phyloP scores from a whole-genome alignment of 441 rosid species.

The Euphorbia schlechtendalii region DNA sequence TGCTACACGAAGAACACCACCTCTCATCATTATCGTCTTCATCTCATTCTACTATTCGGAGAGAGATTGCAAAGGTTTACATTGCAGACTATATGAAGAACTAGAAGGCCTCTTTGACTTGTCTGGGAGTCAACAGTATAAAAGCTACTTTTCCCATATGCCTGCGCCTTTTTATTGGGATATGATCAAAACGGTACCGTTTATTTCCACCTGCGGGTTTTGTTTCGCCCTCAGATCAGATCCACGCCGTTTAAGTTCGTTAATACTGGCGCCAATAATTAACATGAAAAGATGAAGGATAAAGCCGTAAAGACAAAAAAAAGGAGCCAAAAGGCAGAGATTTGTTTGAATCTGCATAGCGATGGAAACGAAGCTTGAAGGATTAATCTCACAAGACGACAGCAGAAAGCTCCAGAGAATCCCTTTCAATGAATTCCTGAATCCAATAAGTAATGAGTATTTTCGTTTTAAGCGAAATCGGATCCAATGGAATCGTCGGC shows the following conservation, averaged over 20 bases:
- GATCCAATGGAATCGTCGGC: neutral
- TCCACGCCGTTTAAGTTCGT: neutral
- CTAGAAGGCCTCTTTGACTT: neutral
- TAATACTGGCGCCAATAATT: constrained; percentile 13
- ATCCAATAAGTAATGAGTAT: too few species aligned
- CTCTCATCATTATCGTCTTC: constrained; percentile 10
- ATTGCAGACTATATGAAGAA: neutral
- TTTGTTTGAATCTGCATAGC: constrained; percentile 4
- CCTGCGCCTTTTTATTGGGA: too few species aligned
- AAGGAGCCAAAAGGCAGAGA: too few species aligned
- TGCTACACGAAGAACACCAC: constrained; percentile 4
- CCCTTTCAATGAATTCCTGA: neutral
- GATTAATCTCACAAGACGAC: constrained; percentile 32
- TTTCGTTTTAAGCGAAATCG: too few species aligned
- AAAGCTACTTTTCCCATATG: neutral
- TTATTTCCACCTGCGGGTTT: too few species aligned
- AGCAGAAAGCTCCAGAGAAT: neutral
- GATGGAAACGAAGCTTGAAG: constrained; percentile 32
- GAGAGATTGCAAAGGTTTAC: neutral
- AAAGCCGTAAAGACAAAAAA: constrained; percentile 1
- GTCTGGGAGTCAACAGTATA: constrained; percentile 3
- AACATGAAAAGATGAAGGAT: neutral
- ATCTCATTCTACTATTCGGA: constrained; percentile 5
- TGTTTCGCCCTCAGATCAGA: too few species aligned
- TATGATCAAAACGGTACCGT: neutral